Conservation (phyloP, 768 basidiomycete genomes). For the Amanita polypyramis region DNA sequence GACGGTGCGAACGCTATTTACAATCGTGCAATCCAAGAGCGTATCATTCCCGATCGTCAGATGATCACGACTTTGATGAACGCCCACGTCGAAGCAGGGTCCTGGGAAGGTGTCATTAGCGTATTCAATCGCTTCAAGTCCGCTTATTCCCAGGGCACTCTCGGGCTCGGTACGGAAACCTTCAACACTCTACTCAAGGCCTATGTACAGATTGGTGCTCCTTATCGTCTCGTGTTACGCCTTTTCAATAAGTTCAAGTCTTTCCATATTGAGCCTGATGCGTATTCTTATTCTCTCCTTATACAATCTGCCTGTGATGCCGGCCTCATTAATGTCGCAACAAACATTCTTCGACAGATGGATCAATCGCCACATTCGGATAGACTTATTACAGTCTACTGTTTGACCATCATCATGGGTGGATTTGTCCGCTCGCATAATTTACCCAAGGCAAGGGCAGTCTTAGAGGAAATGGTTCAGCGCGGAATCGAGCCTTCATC, state of each 20-base stretch:
- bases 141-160: conserved; percentile 19
- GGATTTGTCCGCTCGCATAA: conserved; percentile 55
- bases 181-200: conserved; percentile 80
- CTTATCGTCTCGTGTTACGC: conserved; percentile 50
- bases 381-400: conserved; percentile 42
- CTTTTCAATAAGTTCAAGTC: conserved; percentile 47
- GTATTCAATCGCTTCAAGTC: conserved; percentile 52
- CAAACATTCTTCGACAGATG: conserved; percentile 61
- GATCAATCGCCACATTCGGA: conserved; percentile 28
- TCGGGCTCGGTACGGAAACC: conserved; percentile 41
- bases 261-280: conserved; percentile 43
- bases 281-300: conserved; percentile 58
- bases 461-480: conserved; percentile 63
- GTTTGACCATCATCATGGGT: conserved; percentile 67
- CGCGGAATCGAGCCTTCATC: conserved; percentile 59
- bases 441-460: conserved; percentile 41
- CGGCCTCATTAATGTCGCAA: conserved; percentile 51
- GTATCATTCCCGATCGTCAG: conserved; percentile 47
- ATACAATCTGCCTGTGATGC: conserved; percentile 78
- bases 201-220: conserved; percentile 71
- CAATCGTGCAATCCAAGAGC: conserved; percentile 50
- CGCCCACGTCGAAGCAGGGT: conserved; percentile 71
- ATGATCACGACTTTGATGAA: conserved; percentile 73
- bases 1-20: conserved; percentile 58
- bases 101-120: conserved; percentile 67